phyloP scores from a whole-genome alignment of 2,329 filamentous ascomycete genomes.

The Talaromyces funiculosus region DNA sequence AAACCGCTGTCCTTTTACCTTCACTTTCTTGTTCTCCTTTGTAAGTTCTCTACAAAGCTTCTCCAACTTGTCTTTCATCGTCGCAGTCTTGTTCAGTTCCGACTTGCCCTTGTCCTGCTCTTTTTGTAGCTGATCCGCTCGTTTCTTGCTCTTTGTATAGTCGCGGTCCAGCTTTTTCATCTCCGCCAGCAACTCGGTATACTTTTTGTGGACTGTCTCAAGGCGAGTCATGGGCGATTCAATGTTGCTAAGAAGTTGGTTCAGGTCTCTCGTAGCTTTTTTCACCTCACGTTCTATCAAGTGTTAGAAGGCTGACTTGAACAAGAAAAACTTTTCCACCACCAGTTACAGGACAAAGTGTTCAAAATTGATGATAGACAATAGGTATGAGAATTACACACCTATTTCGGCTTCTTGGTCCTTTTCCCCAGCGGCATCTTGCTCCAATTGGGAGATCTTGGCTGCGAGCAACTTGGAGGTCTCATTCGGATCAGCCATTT shows the following conservation, averaged over 20 bases:
- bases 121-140: slow-evolving; percentile 88
- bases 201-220: slow-evolving; percentile 83
- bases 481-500: slow-evolving; percentile 76
- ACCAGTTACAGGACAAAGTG: background rate
- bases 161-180: slow-evolving; percentile 96
- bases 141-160: slow-evolving; percentile 92
- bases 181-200: slow-evolving; percentile 82
- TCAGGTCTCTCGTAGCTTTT: slow-evolving; percentile 85
- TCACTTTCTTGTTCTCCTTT: slow-evolving; percentile 96
- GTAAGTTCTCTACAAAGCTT: slow-evolving; percentile 92
- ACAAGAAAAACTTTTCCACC: slow-evolving; percentile 2
- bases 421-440: slow-evolving; percentile 87
- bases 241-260: slow-evolving; percentile 76
- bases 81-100: slow-evolving; percentile 83
- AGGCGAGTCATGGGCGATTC: slow-evolving; percentile 90
- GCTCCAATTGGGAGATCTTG: slow-evolving; percentile 91
- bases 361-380: background rate
- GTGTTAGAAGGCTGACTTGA: background rate
- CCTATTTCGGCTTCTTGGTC: slow-evolving; percentile 95
- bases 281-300: slow-evolving; percentile 80
- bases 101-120: slow-evolving; percentile 86
- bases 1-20: slow-evolving; percentile 52
- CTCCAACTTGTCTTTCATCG: slow-evolving; percentile 92
- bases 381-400: slow-evolving; percentile 45
- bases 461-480: slow-evolving; percentile 86